A percentile compares a stretch with the other conserved stretches of the same genome.
phyloP scores from a whole-genome alignment of 2,329 filamentous ascomycete species.

The Epichloe gansuensis region DNA sequence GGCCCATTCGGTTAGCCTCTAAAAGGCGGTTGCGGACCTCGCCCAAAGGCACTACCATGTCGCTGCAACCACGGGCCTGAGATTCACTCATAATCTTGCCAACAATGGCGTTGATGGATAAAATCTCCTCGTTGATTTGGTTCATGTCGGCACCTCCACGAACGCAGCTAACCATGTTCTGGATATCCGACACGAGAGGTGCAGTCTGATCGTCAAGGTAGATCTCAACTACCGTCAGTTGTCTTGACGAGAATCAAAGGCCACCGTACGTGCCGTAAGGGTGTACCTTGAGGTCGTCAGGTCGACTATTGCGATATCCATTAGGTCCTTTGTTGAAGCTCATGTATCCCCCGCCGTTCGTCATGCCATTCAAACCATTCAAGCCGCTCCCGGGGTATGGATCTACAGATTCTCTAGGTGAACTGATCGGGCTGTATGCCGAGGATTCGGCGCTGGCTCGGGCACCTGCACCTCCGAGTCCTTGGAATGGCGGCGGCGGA shows the following conservation, averaged over 20 bases:
- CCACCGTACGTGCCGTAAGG: slow-evolving; percentile 9
- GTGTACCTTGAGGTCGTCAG: slow-evolving; percentile 38
- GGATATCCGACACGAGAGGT: slow-evolving; percentile 65
- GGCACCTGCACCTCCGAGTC: slow-evolving; percentile 36
- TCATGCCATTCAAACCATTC: slow-evolving; percentile 20
- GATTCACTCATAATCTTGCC: slow-evolving; percentile 57
- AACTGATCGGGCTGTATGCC: slow-evolving; percentile 61
- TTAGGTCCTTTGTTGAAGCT: slow-evolving; percentile 26
- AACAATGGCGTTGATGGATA: slow-evolving; percentile 58
- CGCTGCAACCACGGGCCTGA: slow-evolving; percentile 39
- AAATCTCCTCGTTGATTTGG: slow-evolving; percentile 57
- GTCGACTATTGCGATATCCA: slow-evolving; percentile 29
- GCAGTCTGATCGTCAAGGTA: slow-evolving; percentile 78
- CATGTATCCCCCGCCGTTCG: slow-evolving; percentile 26
- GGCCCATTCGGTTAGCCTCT: slow-evolving; percentile 48
- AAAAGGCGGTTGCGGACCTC: slow-evolving; percentile 54
- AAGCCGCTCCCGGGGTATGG: slow-evolving; percentile 24
- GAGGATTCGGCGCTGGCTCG: slow-evolving; percentile 57
- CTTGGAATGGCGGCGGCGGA: slow-evolving; percentile 45
- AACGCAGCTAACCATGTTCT: slow-evolving; percentile 64
- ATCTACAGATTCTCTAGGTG: slow-evolving; percentile 47
- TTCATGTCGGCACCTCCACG: slow-evolving; percentile 51
- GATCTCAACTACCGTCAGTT: slow-evolving; percentile 33
- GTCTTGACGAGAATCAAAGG: slow-evolving; percentile 5
- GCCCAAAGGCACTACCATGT: slow-evolving; percentile 44